phyloP scores from a whole-genome alignment of 495 filamentous ascomycete genomes.

The Tuber magnatum region DNA sequence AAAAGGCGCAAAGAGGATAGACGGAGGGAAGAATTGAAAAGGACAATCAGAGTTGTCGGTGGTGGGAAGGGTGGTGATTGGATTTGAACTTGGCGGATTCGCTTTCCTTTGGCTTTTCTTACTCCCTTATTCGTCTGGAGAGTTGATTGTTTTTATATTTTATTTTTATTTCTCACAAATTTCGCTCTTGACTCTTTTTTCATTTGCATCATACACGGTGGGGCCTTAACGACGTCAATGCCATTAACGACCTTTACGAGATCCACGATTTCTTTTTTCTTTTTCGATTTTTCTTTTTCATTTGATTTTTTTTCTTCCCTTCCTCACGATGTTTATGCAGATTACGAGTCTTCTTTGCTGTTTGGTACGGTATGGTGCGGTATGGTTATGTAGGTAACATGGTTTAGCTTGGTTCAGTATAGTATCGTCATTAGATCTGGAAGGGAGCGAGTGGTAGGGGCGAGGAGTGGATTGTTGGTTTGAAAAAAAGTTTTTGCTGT shows the following conservation, averaged over 20 bases:
- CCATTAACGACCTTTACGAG: constrained; percentile 1
- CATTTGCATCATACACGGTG: constrained; percentile 4
- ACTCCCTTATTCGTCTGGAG: not conserved
- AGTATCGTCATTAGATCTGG: not conserved
- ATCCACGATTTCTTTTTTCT: not conserved
- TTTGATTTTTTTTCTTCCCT: too few species aligned
- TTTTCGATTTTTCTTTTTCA: not conserved
- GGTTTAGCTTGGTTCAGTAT: not conserved
- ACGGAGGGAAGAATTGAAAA: constrained; percentile 26
- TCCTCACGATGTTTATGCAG: not conserved
- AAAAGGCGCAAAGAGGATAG: constrained; percentile 21
- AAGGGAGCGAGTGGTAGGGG: not conserved
- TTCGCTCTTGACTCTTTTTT: not conserved
- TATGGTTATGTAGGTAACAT: not conserved
- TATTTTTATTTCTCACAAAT: not conserved
- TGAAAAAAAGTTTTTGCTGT: not conserved
- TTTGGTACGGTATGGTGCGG: not conserved
- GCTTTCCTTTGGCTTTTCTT: constrained; percentile 6
- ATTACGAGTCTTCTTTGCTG: not conserved
- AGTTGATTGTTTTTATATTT: not conserved
- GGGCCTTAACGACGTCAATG: constrained; percentile 1
- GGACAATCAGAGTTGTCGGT: constrained; percentile 24
- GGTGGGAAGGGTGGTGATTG: constrained; percentile 3
- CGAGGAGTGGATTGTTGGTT: not conserved
- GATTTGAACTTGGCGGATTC: not conserved